Evolutionary conservation across 371 early-diverging fungal genomes (phyloP), one percentile per base, ranked within the genome.

Genomic region (Rhizopus stolonifer): DNA sequence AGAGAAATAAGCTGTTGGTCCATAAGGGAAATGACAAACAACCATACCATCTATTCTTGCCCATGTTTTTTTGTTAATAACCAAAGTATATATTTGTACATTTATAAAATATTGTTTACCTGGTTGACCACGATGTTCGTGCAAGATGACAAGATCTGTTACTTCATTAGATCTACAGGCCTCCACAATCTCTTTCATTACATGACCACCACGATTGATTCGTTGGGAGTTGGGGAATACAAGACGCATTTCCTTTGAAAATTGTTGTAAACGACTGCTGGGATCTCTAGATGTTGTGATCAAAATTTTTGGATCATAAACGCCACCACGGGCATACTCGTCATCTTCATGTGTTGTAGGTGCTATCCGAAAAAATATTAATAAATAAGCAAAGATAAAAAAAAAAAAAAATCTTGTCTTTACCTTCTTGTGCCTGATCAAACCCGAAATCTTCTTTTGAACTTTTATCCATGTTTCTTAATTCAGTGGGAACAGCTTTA

Each of bases 81-180:
- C n/a, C n/a, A n/a, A n/a, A n/a, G n/a, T n/a, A n/a, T n/a, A n/a
- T n/a, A n/a, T n/a, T n/a, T n/a, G n/a, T n/a, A n/a, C n/a, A n/a
- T n/a, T n/a, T 1, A 15, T 13, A 15, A 29, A 0, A 4, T 10
- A 18, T 7, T 23, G 9, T 49, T 60, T 73, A 89, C 89, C 89
- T 22, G 99, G 99, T 73, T 95, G 89, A 22, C 99, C 99, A 66
- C 98, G 89, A 64, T 92, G 93, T 72, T 99, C 99, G 68, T 98
- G 96, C 26, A 99, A 61, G 51, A 99, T 92, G 59, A 99, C 83
- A 43, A 99, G 70, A 70, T 99, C 98, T 10, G 99, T 95, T 32
- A 97, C 95, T 47, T 94, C 95, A 68, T 96, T 96, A 25, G 89
- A 75, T 69, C 87, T 78, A 71, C 99, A 98, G 1, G 96, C 94